phyloP scores from a whole-genome alignment of 345 rosid genomes.

The Gossypium bickii region DNA sequence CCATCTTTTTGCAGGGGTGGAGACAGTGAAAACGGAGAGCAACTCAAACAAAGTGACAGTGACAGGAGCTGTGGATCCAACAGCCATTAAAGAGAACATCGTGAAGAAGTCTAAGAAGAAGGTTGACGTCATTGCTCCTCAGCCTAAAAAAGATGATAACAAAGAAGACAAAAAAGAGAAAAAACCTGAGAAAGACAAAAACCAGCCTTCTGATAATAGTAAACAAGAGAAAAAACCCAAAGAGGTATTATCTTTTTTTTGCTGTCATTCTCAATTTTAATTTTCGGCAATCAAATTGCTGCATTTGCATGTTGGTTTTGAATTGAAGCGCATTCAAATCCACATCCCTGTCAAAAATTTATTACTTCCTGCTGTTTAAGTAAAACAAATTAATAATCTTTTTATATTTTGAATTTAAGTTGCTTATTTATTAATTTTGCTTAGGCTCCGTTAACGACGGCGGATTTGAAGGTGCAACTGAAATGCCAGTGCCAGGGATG shows the following conservation, averaged over 20 bases:
- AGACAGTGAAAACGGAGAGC: slow-evolving; percentile 49
- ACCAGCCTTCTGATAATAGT: slow-evolving; percentile 19
- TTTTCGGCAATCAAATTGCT: not conserved
- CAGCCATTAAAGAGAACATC: slow-evolving; percentile 38
- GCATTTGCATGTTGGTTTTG: not conserved
- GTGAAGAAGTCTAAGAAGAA: slow-evolving; percentile 52
- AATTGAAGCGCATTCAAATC: slow-evolving; percentile 8
- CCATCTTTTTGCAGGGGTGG: slow-evolving; percentile 26
- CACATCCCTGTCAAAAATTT: slow-evolving; percentile 4
- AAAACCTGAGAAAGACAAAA: slow-evolving; percentile 26
- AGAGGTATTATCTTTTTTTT: slow-evolving; percentile 27
- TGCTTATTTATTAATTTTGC: not conserved
- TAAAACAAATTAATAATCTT: not conserved
- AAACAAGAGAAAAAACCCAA: slow-evolving; percentile 40
- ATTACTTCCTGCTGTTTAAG: not conserved
- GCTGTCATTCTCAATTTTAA: not conserved
- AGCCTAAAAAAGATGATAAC: slow-evolving; percentile 49
- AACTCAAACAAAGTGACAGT: slow-evolving; percentile 57
- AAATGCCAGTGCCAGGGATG: slow-evolving; percentile 86
- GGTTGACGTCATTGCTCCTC: slow-evolving; percentile 74
- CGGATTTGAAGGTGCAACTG: slow-evolving; percentile 54
- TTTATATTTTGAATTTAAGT: not conserved
- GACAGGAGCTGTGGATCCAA: slow-evolving; percentile 62
- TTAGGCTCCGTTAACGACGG: slow-evolving; percentile 59
- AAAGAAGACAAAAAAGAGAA: slow-evolving; percentile 18